These are phyloP conservation scores for Aureobasidium sp. DNA, from an alignment of 2,329 filamentous ascomycete species.

Conservation along the genomic window DNA sequence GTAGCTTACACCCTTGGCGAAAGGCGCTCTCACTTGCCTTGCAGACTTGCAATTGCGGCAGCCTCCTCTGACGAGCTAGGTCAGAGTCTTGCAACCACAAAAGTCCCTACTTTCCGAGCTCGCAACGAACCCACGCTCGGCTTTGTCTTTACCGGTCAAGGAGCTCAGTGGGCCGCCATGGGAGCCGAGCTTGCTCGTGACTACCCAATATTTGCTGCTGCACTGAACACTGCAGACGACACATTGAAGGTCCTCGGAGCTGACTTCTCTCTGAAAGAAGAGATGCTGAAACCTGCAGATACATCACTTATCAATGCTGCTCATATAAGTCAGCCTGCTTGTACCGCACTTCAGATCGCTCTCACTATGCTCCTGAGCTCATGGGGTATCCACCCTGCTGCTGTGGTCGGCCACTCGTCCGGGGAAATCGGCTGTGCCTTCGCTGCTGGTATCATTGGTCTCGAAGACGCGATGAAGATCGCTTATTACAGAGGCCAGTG, in stretches of 20 bases:
- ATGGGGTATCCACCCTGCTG: conserved; percentile 16
- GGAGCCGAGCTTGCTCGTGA: conserved; percentile 17
- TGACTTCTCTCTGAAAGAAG: background rate
- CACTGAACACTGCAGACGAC: background rate
- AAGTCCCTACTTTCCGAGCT: background rate
- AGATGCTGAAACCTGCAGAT: background rate
- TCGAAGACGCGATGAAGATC: conserved; percentile 14
- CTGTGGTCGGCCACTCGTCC: conserved; percentile 23
- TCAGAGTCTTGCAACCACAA: background rate
- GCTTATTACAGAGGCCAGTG: conserved; percentile 18
- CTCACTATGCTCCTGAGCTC: conserved; percentile 31
- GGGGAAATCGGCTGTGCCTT: conserved; percentile 28
- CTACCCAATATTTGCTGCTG: background rate
- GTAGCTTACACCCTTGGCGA: background rate
- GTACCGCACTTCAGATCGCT: conserved; percentile 46
- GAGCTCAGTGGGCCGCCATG: conserved; percentile 25
- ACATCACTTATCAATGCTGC: conserved; percentile 12
- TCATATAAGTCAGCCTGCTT: conserved; percentile 36
- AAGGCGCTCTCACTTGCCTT: background rate
- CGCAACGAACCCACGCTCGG: background rate
- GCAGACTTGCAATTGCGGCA: background rate
- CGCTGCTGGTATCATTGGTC: conserved; percentile 15
- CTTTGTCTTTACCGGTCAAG: conserved; percentile 28
- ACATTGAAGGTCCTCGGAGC: background rate
- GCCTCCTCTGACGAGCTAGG: background rate